These are phyloP conservation scores for Saccharomyces hybrid DNA, from an alignment of 1,139 yeast species.

Conservation along the genomic window DNA sequence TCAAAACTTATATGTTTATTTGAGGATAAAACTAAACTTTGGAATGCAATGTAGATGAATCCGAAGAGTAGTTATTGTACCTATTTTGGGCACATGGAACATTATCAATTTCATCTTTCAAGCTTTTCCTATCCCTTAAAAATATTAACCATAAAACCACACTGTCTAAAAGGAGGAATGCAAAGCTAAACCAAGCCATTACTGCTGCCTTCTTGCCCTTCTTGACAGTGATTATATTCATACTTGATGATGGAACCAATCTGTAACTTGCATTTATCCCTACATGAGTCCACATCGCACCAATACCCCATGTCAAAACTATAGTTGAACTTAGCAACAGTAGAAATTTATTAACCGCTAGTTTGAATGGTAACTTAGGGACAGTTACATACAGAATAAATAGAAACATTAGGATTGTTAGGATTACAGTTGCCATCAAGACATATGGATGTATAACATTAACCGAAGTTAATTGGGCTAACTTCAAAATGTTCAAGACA, in stretches of 20 bases:
- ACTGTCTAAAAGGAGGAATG: slow-evolving; percentile 37
- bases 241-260: slow-evolving; percentile 45
- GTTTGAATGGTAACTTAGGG: slow-evolving; percentile 44
- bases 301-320: slow-evolving; percentile 56
- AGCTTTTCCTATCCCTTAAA: slow-evolving; percentile 27
- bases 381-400: slow-evolving; percentile 39
- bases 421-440: slow-evolving; percentile 42
- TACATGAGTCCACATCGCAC: slow-evolving; percentile 61
- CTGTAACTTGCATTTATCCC: slow-evolving; percentile 43
- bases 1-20: neutral
- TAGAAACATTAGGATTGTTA: slow-evolving; percentile 39
- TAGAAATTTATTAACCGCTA: slow-evolving; percentile 31
- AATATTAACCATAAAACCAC: slow-evolving; percentile 29
- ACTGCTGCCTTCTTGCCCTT: slow-evolving; percentile 50
- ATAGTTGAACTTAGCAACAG: slow-evolving; percentile 36
- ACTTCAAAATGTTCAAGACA: slow-evolving; percentile 23
- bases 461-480: slow-evolving; percentile 25
- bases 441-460: slow-evolving; percentile 49
- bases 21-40: slow-evolving; percentile 4
- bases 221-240: slow-evolving; percentile 40
- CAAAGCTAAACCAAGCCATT: slow-evolving; percentile 56
- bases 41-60: slow-evolving; percentile 14
- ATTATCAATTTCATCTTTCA: slow-evolving; percentile 27
- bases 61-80: slow-evolving; percentile 11
- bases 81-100: slow-evolving; percentile 6